Evolutionary conservation across 257 asterid genomes (phyloP), one percentile per base, ranked within the genome.

Genomic region (Solanum virginianum): DNA sequence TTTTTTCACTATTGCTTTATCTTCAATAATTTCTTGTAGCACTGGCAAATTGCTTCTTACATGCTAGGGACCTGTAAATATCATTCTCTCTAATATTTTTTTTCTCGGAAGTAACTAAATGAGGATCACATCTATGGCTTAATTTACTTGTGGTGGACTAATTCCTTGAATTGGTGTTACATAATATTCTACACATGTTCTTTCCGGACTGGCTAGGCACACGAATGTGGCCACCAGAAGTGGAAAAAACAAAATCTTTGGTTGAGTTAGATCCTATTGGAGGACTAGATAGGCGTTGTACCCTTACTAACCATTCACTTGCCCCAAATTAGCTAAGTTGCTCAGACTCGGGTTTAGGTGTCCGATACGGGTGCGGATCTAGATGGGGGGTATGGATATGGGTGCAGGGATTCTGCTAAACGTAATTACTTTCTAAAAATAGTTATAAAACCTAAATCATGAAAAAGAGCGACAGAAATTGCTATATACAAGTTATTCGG

Each of bases 141-240:
- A n/a, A 43, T 72, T 72, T 72, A 12, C 80, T 43, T 72, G 36
- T 72, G 29, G 80, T 72, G 8, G 36, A 72, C 7, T n/a, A 43
- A 6, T 72, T 47, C 39, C 56, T n/a, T 72, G 80, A 72, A 72
- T 72, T 3, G 57, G 20, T 72, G 0, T 11, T 41, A 20, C 55
- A 20, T 71, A 70, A 70, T 39, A 39, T 0, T 17, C 20, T 43
- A 72, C 56, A 43, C 80, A 43, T 70, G 51, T 72, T 24, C 12
- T 72, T 43, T 7, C 10, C 12, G 45, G 39, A n/a, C n/a, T 95
- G 98, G 98, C 90, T 93, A 12, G 98, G 98, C 84, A 84, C 88
- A 71, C 90, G 80, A 77, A 83, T 90, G 88, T 91, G 97, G 98
- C 85, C 91, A 62, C 92, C 88, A 24, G 88, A 91, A 88, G 88